Percentiles rank a stretch among this genome's conserved stretches.
Evolutionary conservation across 2,329 filamentous ascomycete genomes (phyloP).

Genomic region (Fusarium falciforme): DNA sequence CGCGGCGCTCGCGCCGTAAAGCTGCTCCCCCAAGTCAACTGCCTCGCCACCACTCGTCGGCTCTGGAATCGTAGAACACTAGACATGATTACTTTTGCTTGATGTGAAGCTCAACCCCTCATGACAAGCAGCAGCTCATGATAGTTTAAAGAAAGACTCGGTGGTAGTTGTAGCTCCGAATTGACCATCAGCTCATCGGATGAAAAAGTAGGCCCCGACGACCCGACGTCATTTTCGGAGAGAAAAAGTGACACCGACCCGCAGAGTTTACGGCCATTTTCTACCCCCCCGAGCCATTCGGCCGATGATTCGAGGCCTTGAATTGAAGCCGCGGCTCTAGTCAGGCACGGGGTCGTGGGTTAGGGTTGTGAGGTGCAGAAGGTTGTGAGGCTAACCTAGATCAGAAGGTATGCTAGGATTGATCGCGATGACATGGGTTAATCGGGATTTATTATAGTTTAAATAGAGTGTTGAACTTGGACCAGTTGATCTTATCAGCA

Average conservation of each 20-base stretch:
- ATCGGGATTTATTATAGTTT: not conserved
- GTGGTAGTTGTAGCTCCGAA: constrained; percentile 26
- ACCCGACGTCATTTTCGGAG: constrained; percentile 33
- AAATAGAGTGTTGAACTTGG: not conserved
- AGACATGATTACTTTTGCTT: constrained; percentile 22
- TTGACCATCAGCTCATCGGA: not conserved
- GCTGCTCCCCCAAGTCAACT: constrained; percentile 37
- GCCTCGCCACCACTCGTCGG: constrained; percentile 10
- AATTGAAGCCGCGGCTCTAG: not conserved
- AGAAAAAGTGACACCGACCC: constrained; percentile 29
- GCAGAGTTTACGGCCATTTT: not conserved
- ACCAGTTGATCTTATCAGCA: not conserved
- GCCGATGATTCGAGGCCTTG: constrained; percentile 2
- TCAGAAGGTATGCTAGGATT: not conserved
- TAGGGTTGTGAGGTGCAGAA: not conserved
- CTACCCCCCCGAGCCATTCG: not conserved
- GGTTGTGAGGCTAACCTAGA: not conserved
- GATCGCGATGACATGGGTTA: not conserved
- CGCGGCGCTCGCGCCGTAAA: constrained; percentile 30
- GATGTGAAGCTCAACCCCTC: constrained; percentile 5
- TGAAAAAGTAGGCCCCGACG: constrained; percentile 22
- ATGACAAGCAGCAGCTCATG: constrained; percentile 17
- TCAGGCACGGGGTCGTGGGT: not conserved
- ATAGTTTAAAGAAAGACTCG: constrained; percentile 38
- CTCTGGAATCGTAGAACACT: constrained; percentile 15